These are phyloP conservation scores for Casuarina cunninghamiana DNA, from an alignment of 306 rosid genomes.

Conservation along the genomic window DNA sequence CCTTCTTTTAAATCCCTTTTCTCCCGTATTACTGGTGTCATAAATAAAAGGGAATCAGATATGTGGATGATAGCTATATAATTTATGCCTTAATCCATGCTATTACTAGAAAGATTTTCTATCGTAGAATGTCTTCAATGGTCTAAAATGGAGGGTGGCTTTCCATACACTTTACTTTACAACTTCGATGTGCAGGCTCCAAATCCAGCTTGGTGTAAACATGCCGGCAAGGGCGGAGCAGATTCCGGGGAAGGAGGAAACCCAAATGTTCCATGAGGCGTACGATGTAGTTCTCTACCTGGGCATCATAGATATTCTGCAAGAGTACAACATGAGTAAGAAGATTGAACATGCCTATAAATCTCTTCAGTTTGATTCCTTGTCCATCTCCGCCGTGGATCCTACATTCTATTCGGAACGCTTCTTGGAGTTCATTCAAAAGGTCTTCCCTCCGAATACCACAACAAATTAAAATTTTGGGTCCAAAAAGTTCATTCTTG, in stretches of 20 bases:
- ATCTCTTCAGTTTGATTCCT: slow-evolving; percentile 83
- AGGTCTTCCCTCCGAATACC: slow-evolving; percentile 73
- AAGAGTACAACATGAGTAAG: slow-evolving; percentile 89
- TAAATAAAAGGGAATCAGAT: not conserved
- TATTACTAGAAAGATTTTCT: not conserved
- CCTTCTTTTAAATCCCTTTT: no score
- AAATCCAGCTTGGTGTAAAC: slow-evolving; percentile 98
- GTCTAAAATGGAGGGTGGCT: not conserved
- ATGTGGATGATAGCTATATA: not conserved
- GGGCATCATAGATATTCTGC: slow-evolving; percentile 93
- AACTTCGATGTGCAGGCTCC: slow-evolving; percentile 57
- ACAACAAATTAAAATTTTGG: slow-evolving; percentile 35
- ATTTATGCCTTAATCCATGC: not conserved
- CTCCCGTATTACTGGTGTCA: not conserved
- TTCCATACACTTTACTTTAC: not conserved
- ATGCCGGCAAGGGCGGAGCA: slow-evolving; percentile 98
- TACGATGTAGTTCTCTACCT: slow-evolving; percentile 93
- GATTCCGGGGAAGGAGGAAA: slow-evolving; percentile 63
- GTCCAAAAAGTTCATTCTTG: slow-evolving; percentile 5
- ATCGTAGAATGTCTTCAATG: not conserved
- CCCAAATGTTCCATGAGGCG: slow-evolving; percentile 62
- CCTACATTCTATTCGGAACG: slow-evolving; percentile 93
- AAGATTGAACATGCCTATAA: slow-evolving; percentile 90
- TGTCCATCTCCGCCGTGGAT: slow-evolving; percentile 90
- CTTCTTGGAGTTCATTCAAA: slow-evolving; percentile 80